Evolutionary conservation across 495 filamentous ascomycete genomes (phyloP).

Genomic region (Penicillium cinerascens): DNA sequence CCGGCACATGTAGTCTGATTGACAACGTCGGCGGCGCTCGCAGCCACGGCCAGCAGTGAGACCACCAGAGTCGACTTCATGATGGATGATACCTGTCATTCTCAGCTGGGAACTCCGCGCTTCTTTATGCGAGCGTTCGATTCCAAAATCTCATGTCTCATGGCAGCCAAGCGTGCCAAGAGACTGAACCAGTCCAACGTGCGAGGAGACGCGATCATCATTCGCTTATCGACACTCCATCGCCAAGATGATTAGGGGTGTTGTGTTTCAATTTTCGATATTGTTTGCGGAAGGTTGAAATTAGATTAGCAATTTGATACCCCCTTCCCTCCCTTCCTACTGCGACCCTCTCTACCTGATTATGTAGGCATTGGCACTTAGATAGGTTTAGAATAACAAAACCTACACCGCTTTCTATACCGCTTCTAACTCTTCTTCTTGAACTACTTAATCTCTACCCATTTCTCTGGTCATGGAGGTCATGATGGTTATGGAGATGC

Average conservation of each 20-base stretch:
- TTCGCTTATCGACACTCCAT: conserved; percentile 9
- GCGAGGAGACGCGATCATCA: conserved; percentile 6
- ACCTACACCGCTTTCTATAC: too few relatives aligned
- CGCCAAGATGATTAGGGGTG: conserved; percentile 1
- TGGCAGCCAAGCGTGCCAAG: neutral
- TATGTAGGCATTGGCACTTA: too few relatives aligned
- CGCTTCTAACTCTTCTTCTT: too few relatives aligned
- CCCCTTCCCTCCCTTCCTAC: too few relatives aligned
- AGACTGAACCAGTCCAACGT: conserved; percentile 6
- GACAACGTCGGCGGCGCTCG: conserved; percentile 28
- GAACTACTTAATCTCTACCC: too few relatives aligned
- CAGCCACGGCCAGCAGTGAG: conserved; percentile 15
- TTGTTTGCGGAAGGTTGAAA: neutral
- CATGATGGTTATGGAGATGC: too few relatives aligned
- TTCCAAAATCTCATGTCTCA: neutral
- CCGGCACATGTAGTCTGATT: conserved; percentile 61
- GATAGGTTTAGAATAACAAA: too few relatives aligned
- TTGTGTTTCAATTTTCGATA: conserved; percentile 10
- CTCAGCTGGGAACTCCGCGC: neutral
- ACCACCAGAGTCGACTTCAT: conserved; percentile 25
- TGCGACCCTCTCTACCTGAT: too few relatives aligned
- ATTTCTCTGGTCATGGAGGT: too few relatives aligned
- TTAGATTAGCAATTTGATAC: too few relatives aligned
- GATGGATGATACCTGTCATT: neutral
- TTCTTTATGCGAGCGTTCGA: neutral